Evolutionary conservation across 768 basidiomycete species (phyloP).

Genomic region (Lentinula guzmanii): DNA sequence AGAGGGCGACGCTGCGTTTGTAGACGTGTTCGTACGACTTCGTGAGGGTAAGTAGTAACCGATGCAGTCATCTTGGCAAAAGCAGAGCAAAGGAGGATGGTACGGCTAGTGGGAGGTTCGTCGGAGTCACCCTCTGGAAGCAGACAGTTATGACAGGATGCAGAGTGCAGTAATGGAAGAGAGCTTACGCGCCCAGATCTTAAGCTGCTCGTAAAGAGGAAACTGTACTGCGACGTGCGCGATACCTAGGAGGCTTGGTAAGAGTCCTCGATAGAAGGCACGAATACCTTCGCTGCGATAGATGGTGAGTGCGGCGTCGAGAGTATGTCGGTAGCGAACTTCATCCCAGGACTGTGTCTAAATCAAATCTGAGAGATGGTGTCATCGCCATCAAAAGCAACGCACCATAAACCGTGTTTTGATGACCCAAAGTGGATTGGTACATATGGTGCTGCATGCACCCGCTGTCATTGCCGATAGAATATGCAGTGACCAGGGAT

Average conservation of each 20-base stretch:
- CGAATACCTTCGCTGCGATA: constrained; percentile 81
- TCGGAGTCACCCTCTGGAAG: constrained; percentile 37
- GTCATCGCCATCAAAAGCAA: constrained; percentile 5
- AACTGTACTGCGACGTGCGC: constrained; percentile 96
- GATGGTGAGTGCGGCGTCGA: constrained; percentile 86
- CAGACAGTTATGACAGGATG: constrained; percentile 1
- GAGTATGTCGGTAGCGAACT: constrained; percentile 78
- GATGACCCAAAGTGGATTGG: constrained; percentile 97
- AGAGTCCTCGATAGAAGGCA: constrained; percentile 91
- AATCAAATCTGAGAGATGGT: constrained; percentile 9
- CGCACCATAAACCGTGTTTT: constrained; percentile 98
- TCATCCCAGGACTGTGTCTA: constrained; percentile 84
- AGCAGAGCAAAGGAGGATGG: constrained; percentile 89
- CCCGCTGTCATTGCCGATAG: constrained; percentile 95
- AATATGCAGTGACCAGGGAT: constrained; percentile 85
- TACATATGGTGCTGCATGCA: constrained; percentile 86
- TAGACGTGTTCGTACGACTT: constrained; percentile 95
- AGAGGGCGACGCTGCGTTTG: constrained; percentile 79
- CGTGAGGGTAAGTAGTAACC: constrained; percentile 94
- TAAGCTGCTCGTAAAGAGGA: constrained; percentile 91
- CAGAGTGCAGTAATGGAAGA: constrained; percentile 6
- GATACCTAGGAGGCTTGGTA: constrained; percentile 92
- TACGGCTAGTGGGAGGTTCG: constrained; percentile 45
- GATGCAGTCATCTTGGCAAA: constrained; percentile 95
- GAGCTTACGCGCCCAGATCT: constrained; percentile 75